Evolutionary conservation across 306 rosid genomes (phyloP), one percentile per base, ranked within the genome.

Genomic region (Glycine latifolia): DNA sequence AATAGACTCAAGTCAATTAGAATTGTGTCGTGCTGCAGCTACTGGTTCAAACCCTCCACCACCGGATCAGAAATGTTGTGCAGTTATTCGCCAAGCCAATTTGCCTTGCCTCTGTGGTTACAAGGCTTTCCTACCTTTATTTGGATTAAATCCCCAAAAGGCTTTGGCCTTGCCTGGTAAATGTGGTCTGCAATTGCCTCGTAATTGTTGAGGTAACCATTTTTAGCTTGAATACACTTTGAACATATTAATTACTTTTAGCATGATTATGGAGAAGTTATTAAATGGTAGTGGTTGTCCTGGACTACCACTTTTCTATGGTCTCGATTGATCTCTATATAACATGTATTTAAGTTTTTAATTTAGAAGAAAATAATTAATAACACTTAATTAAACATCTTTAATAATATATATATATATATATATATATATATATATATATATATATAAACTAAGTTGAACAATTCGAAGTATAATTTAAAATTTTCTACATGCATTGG

Each of bases 121-220:
- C 71, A 88, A 85, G 84, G 62, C 86, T 49, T 0, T 49, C n/a
- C 84, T 94, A 5, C 90, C 92, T 33, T 41, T 79, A 10, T 1
- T 17, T 47, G 75, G 75, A 20, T 47, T 91, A n/a, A 58, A 89
- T 67, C 70, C 92, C 3, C 72, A 12, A 11, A 60, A 65, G 8
- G 98, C 98, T 49, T 47, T 91, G 75, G 87, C 86, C 9, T 78
- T 91, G 92, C 98, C 94, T 0, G 8, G 74, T 39, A 87, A 90
- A 69, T 93, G 97, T 80, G 92, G 90, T 73, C 46, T 86, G 6
- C 35, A 31, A 56, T 75, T 6, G 1, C 73, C 73, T 16, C 37
- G 11, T 47, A 48, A 48, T 17, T 91, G 97, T 76, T 71, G 10
- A 11, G 89, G 91, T 89, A 84, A 86, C 1, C 31, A 26, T 0